Base-by-base conservation (phyloP, 2,329 filamentous ascomycete species). In the Ploettnerulaceae sp. region DNA sequence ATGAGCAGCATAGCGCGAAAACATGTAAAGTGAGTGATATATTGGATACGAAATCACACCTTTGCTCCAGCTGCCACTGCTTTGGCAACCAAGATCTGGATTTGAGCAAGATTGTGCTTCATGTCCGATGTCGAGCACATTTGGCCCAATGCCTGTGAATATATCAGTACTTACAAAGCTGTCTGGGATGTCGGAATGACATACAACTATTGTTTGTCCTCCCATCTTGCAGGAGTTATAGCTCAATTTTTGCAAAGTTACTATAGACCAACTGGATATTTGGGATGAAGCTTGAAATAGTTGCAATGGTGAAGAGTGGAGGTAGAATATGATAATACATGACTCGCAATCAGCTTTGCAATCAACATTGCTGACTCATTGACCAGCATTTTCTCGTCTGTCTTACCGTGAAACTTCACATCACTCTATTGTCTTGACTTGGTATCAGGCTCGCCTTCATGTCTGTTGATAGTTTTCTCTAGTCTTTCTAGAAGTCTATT, bases 41-140 rank as follows among this genome's bases (percentile, higher is more conserved):
- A 11, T n/a, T 7, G 25, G 18, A 29, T 12, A 8, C 6, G 12
- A 15, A 15, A n/a, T 25, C 41, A 17, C 20, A 54, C 51, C 37
- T 54, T 54, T 20, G 51, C 51, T 17, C 48, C 48, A 22, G 45
- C 45, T 29, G 29, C 43, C 6, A 51, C 39, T 14, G 51, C 48
- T 47, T 51, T 51, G 9, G 38, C 3, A 17, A 49, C 48, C 18
- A 54, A 32, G 14, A 47, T 42, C 32, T 41, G 34, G 11, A 28
- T 45, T 29, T 51, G 48, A n/a, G 39, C 25, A 7, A 54, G 46
- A 37, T 51, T 54, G 22, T 54, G 45, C 28, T 33, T 49, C 52
- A 54, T 54, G 22, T 18, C 17, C 5, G 52, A 49, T 14, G 46
- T 51, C 9, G 46, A 51, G 36, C 52, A 51, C 43, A 49, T 47